Evolutionary conservation across 129 eudicot species (phyloP).

Genomic region (Logfia minima): DNA sequence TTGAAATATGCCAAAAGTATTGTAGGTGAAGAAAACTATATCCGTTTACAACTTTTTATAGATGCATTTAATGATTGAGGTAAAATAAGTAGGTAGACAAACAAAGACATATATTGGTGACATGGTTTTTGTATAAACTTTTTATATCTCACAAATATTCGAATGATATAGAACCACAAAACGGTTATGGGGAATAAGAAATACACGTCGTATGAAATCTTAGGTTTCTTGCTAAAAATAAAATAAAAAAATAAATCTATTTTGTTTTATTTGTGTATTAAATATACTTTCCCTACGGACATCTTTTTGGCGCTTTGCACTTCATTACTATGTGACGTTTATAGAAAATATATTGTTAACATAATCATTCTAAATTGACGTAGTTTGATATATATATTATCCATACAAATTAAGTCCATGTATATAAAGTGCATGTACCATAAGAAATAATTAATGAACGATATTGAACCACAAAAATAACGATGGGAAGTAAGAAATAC

Average conservation of each 20-base stretch:
- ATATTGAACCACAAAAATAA: background rate
- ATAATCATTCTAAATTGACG: background rate
- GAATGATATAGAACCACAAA: background rate
- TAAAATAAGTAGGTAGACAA: too few relatives aligned
- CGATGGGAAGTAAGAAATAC: background rate
- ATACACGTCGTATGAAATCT: background rate
- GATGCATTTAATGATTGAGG: too few relatives aligned
- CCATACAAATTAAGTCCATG: background rate
- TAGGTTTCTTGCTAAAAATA: background rate
- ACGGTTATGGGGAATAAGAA: background rate
- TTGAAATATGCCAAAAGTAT: too few relatives aligned
- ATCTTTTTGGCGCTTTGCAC: background rate
- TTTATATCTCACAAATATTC: too few relatives aligned
- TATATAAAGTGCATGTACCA: background rate
- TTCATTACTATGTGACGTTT: background rate
- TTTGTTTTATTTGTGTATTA: background rate
- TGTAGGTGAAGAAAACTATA: too few relatives aligned
- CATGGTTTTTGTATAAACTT: too few relatives aligned
- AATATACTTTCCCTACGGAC: background rate
- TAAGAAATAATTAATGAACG: background rate
- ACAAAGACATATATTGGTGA: too few relatives aligned
- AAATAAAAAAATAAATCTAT: background rate
- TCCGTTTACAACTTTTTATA: too few relatives aligned
- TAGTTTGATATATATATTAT: background rate
- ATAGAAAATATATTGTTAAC: background rate